Base-by-base conservation (phyloP, 306 rosid genomes). In the Alnus glutinosa region DNA sequence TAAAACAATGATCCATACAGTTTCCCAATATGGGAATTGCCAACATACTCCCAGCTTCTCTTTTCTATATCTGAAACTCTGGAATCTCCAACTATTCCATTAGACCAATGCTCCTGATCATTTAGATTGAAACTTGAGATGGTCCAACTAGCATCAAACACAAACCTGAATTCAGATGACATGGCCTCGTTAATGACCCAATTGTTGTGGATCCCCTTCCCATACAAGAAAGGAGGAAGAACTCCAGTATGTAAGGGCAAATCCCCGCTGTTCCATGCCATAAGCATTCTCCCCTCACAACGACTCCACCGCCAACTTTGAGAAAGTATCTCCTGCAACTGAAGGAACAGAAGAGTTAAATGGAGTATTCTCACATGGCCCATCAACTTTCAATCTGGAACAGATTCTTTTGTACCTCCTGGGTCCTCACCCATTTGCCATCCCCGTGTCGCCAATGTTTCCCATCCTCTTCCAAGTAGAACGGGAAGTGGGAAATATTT, bases 211-310 rank as follows among this genome's bases (percentile, higher is more conserved):
- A 77, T 86, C 75, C 94, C 96, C 34, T 79, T 95, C 70, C 97
- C 93, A 55, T 81, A 93, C 75, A 91, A 82, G 87, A 95, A 95
- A 69, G 98, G 98, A 48, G 99, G 99, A 86, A 95, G 98, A 79
- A 95, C 94, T 83, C 90, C 98, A 42, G 85, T 50, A 75, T 95
- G 90, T 86, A 91, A 82, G 57, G 99, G 96, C 42, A 71, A 32
- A 69, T 93, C 90, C 79, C 79, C 83, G 64, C 30, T 91, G 87
- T 91, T 95, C 98, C 99, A 95, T 47, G 93, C 98, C 82, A 95
- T 80, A 51, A 95, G 80, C 84, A 83, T 82, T 83, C 85, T 86
- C 78, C 80, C 81, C 67, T 86, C 75, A 68, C 94, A 91, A 75
- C 75, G 90, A 71, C 73, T 87, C 91, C 83, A 12, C 73, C 70